Evolutionary conservation across 345 rosid species (phyloP).

Genomic region (Isatis tinctoria): DNA sequence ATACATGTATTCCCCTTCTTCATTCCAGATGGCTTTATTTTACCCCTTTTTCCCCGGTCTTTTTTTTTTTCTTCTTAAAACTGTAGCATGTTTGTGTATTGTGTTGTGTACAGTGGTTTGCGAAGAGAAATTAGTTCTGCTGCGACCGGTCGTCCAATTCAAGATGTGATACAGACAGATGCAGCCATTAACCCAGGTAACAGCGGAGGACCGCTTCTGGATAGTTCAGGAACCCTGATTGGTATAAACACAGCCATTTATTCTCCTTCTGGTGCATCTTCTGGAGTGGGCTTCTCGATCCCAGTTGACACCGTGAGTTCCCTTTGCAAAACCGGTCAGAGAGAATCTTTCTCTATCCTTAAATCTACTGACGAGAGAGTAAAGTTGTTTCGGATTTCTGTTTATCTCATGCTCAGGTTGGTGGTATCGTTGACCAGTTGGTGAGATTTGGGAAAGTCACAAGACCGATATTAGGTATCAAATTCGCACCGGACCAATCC

Average conservation of each 20-base stretch:
- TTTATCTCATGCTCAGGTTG: slow-evolving; percentile 49
- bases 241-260: slow-evolving; percentile 96
- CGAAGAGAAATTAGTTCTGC: slow-evolving; percentile 97
- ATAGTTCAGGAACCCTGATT: slow-evolving; percentile 85
- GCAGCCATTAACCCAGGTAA: slow-evolving; percentile 98
- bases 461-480: slow-evolving; percentile 89
- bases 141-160: slow-evolving; percentile 98
- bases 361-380: not conserved
- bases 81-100: slow-evolving; percentile 11
- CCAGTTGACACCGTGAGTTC: slow-evolving; percentile 94
- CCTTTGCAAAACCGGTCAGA: not conserved
- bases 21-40: not conserved
- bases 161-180: slow-evolving; percentile 98
- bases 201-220: slow-evolving; percentile 96
- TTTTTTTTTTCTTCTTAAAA: not conserved
- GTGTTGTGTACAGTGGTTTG: slow-evolving; percentile 58
- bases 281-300: slow-evolving; percentile 97
- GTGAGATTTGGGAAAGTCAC: slow-evolving; percentile 89
- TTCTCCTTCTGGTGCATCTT: slow-evolving; percentile 99
- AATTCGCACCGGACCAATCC: slow-evolving; percentile 97
- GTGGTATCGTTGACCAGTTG: slow-evolving; percentile 87
- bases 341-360: not conserved
- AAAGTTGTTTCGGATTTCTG: not conserved
- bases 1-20: not conserved
- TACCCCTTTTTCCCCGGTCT: not conserved